phyloP scores from a whole-genome alignment of 2,329 filamentous ascomycete genomes.

The Fusarium armeniacum region DNA sequence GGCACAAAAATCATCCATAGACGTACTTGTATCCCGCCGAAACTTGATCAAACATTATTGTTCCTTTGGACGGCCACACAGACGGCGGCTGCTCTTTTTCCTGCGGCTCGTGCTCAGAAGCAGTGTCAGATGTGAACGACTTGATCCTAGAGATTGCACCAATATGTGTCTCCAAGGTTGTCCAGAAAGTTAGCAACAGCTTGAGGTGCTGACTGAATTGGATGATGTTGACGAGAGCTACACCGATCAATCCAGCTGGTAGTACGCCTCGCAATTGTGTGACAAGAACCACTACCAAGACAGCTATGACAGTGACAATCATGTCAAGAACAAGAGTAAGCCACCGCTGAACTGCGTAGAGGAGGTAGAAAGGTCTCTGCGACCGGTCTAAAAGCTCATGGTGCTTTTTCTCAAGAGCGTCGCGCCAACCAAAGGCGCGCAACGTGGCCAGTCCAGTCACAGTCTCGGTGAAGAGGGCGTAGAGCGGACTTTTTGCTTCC shows the following conservation, averaged over 20 bases:
- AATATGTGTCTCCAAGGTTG: conserved; percentile 49
- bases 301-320: conserved; percentile 41
- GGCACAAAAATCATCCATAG: accelerated
- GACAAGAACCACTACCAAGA: conserved; percentile 37
- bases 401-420: conserved; percentile 53
- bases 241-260: conserved; percentile 39
- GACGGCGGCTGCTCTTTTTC: conserved; percentile 63
- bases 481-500: conserved; percentile 64
- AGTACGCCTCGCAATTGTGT: conserved; percentile 34
- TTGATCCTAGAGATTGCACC: conserved; percentile 48
- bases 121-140: conserved; percentile 34
- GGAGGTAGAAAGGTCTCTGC: conserved; percentile 63
- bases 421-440: conserved; percentile 64
- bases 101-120: conserved; percentile 32
- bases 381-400: conserved; percentile 57
- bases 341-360: conserved; percentile 50
- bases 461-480: conserved; percentile 64
- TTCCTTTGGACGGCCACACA: conserved; percentile 86
- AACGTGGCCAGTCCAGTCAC: conserved; percentile 62
- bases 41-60: conserved; percentile 79
- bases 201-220: conserved; percentile 51
- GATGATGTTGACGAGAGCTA: conserved; percentile 50
- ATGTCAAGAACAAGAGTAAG: conserved; percentile 46
- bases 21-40: conserved; percentile 35
- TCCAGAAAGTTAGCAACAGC: conserved; percentile 53